A percentile compares a stretch with the other conserved stretches of the same genome.
These are phyloP conservation scores for Saccharum spontaneum DNA, from an alignment of 176 grass and related monocot genomes.

Conservation along the genomic window DNA sequence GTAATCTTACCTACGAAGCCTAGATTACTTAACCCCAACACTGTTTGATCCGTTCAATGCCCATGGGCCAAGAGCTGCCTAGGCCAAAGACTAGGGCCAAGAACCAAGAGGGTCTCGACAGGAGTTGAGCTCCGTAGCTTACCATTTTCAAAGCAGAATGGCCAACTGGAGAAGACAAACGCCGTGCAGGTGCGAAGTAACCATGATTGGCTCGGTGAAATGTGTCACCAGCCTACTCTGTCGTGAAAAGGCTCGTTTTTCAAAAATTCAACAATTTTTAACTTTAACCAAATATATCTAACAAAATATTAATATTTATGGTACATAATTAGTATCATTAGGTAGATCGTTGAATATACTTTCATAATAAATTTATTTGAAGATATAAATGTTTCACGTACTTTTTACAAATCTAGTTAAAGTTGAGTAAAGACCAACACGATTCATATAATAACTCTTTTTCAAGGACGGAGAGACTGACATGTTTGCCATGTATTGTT, in stretches of 20 bases:
- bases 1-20: conserved; percentile 47
- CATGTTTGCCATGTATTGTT: not conserved
- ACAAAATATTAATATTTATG: too few species aligned
- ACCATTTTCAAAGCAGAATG: conserved; percentile 28
- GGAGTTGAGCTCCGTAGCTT: conserved; percentile 34
- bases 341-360: too few species aligned
- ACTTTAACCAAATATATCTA: too few species aligned
- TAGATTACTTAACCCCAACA: conserved; percentile 4
- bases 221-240: not conserved
- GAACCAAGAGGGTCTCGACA: conserved; percentile 35
- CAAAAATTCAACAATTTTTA: too few species aligned
- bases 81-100: conserved; percentile 28
- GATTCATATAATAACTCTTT: too few species aligned
- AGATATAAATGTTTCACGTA: too few species aligned
- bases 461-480: not conserved
- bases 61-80: conserved; percentile 26
- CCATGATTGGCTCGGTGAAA: conserved; percentile 3
- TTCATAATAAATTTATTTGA: too few species aligned
- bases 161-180: conserved; percentile 33
- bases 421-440: too few species aligned
- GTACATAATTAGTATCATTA: too few species aligned
- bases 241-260: too few species aligned
- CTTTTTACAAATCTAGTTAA: too few species aligned
- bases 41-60: conserved; percentile 42
- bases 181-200: not conserved